Evolutionary conservation across 1,139 yeast genomes (phyloP), one percentile per base, ranked within the genome.

Genomic region (Meyerozyma sp.): DNA sequence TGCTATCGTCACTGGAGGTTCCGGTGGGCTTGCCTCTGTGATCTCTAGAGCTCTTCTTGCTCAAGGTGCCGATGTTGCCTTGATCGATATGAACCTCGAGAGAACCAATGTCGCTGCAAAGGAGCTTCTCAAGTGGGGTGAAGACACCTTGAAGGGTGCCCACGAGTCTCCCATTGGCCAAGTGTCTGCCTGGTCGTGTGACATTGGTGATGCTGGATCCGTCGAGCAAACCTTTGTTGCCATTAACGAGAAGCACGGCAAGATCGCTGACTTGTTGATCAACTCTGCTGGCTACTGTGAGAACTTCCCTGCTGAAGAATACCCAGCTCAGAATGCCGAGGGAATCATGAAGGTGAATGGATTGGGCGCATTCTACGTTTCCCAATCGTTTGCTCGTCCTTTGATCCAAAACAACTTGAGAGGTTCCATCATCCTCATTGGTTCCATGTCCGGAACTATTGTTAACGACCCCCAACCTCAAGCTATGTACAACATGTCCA

Each of bases 231-330:
- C 79, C 8, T 77, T 77, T 48, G 62, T 63, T 20, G 64, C 69
- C 34, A 76, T 86, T 59, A 70, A 73, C 53, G 67, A 66, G 40
- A 81, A 77, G 54, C 88, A 83, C 61, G 78, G 74, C 41, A 75
- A 75, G 49, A 72, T 82, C 41, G 80, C 89, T 34, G 79, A 82
- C 55, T 68, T 84, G 49, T 73, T 86, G 55, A 75, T 86, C 49
- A 85, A 86, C 67, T 75, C 89, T 41, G 94, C 95, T 10, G 94
- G 95, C n/a, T 86, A 82, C 69, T 82, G 89, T 60, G 90, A 84
- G 61, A 84, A 83, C 67, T 79, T 74, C 65, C 78, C 88, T 3
- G 94, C 94, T 26, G 79, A 82, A 55, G 87, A 84, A 42, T 86
- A 85, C 65, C 91, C 93, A 16, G 78, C 88, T 32, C 59, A 65